These are phyloP conservation scores for Medicago lupulina DNA, from an alignment of 306 rosid species.

Conservation along the genomic window DNA sequence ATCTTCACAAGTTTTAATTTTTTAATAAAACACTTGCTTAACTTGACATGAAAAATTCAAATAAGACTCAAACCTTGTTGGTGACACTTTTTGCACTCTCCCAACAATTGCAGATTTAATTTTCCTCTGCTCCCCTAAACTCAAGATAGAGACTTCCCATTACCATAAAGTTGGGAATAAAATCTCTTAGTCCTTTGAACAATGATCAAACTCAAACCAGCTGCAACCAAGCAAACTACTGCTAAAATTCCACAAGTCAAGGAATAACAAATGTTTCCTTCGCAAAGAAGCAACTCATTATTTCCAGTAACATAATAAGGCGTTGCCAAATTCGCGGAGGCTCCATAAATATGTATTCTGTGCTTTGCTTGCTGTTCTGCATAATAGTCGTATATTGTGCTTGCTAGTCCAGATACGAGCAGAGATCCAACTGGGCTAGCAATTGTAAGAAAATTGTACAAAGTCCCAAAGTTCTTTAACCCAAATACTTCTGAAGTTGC, in stretches of 20 bases:
- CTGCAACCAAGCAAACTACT: conserved; percentile 60
- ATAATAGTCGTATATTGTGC: conserved; percentile 68
- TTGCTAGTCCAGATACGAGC: conserved; percentile 66
- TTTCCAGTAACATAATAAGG: too few relatives aligned
- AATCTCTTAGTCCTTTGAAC: conserved; percentile 65
- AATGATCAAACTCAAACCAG: conserved; percentile 53
- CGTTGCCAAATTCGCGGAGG: too few relatives aligned
- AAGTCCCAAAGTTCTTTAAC: conserved; percentile 71
- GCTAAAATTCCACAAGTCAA: conserved; percentile 67
- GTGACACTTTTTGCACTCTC: not conserved
- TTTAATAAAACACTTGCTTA: not conserved
- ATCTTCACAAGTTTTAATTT: not conserved
- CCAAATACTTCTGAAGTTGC: conserved; percentile 67
- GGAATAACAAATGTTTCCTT: conserved; percentile 69
- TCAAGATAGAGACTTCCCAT: conserved; percentile 46
- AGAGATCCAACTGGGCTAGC: conserved; percentile 77
- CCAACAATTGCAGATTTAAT: not conserved
- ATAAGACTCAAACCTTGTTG: not conserved
- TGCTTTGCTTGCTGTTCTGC: conserved; percentile 61
- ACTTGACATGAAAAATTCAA: not conserved
- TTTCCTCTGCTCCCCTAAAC: not conserved
- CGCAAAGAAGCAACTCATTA: conserved; percentile 53
- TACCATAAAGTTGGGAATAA: conserved; percentile 64
- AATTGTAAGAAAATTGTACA: conserved; percentile 68
- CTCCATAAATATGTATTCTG: too few relatives aligned